Percentiles rank a stretch among this genome's conserved stretches.
These are phyloP conservation scores for Paecilomyces variotii DNA, from an alignment of 2,329 filamentous ascomycete species.

Conservation along the genomic window DNA sequence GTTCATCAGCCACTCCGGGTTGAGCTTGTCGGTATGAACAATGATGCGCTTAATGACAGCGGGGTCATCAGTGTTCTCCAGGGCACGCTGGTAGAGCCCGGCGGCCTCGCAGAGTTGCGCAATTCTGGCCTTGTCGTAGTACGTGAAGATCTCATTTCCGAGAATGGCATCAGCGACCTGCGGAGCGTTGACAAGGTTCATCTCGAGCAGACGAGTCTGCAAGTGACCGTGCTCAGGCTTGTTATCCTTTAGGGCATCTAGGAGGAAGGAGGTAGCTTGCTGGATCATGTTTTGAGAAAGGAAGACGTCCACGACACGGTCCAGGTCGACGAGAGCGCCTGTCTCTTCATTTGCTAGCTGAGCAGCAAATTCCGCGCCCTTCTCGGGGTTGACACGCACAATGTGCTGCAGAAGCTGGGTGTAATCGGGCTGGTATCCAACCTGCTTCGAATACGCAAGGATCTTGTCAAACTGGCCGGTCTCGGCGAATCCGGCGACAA, in stretches of 20 bases:
- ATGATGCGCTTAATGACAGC: conserved; percentile 86
- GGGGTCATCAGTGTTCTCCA: conserved; percentile 92
- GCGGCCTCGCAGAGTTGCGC: conserved; percentile 89
- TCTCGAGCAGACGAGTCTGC: conserved; percentile 91
- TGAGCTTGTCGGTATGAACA: conserved; percentile 73
- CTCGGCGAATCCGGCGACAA: conserved; percentile 89
- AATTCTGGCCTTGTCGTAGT: conserved; percentile 88
- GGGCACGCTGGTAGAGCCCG: conserved; percentile 72
- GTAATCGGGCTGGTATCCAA: conserved; percentile 91
- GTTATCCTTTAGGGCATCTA: conserved; percentile 93
- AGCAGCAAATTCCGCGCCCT: conserved; percentile 91
- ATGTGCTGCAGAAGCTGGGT: conserved; percentile 88
- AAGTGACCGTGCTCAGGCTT: conserved; percentile 86
- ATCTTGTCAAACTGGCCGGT: conserved; percentile 97
- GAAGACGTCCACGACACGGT: conserved; percentile 95
- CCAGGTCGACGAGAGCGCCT: conserved; percentile 81
- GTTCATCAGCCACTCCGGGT: conserved; percentile 79
- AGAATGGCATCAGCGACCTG: conserved; percentile 97
- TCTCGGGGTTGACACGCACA: conserved; percentile 82
- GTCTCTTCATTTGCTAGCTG: conserved; percentile 82
- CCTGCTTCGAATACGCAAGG: conserved; percentile 76
- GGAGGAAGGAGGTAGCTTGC: conserved; percentile 93
- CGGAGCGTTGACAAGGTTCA: conserved; percentile 94
- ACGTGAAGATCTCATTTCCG: conserved; percentile 95
- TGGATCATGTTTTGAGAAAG: conserved; percentile 97